Conservation (phyloP, 2,329 filamentous ascomycete species). For the Claviceps sp. region DNA sequence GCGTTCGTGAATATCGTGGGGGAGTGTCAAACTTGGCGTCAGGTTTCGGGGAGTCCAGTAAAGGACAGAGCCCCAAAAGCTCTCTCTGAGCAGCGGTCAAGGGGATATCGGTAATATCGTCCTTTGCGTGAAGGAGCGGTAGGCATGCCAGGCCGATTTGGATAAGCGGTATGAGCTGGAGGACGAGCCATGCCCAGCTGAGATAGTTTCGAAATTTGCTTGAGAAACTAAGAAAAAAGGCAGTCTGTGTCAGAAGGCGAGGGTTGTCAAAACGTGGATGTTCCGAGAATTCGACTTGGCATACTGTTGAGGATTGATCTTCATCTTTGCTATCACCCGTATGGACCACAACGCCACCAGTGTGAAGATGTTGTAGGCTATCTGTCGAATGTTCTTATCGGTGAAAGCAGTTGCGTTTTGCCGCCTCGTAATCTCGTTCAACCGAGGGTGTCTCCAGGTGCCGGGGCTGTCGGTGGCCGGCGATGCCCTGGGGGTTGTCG, state of each 20-base stretch:
- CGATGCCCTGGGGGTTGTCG: slow-evolving; percentile 29
- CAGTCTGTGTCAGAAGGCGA: neutral
- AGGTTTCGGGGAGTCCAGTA: slow-evolving; percentile 48
- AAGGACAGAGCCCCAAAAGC: slow-evolving; percentile 67
- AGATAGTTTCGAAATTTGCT: slow-evolving; percentile 22
- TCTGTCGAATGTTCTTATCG: slow-evolving; percentile 57
- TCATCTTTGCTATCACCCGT: slow-evolving; percentile 21
- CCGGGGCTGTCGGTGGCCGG: slow-evolving; percentile 46
- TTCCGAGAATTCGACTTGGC: neutral
- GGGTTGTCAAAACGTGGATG: neutral
- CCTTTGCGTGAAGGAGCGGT: slow-evolving; percentile 58
- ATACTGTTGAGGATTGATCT: slow-evolving; percentile 26
- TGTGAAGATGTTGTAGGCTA: slow-evolving; percentile 52
- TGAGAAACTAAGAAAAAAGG: slow-evolving; percentile 16
- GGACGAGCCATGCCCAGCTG: slow-evolving; percentile 29
- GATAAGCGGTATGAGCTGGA: slow-evolving; percentile 46
- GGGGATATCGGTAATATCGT: slow-evolving; percentile 77
- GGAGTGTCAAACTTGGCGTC: slow-evolving; percentile 66
- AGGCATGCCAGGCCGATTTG: slow-evolving; percentile 60
- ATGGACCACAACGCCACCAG: slow-evolving; percentile 24
- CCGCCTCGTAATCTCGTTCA: slow-evolving; percentile 74
- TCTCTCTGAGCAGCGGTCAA: slow-evolving; percentile 65
- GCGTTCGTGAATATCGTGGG: slow-evolving; percentile 70
- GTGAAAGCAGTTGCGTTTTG: slow-evolving; percentile 69
- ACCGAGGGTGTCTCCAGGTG: slow-evolving; percentile 79